Evolutionary conservation across 2,329 filamentous ascomycete species (phyloP).

Genomic region (Epichloe aotearoae): DNA sequence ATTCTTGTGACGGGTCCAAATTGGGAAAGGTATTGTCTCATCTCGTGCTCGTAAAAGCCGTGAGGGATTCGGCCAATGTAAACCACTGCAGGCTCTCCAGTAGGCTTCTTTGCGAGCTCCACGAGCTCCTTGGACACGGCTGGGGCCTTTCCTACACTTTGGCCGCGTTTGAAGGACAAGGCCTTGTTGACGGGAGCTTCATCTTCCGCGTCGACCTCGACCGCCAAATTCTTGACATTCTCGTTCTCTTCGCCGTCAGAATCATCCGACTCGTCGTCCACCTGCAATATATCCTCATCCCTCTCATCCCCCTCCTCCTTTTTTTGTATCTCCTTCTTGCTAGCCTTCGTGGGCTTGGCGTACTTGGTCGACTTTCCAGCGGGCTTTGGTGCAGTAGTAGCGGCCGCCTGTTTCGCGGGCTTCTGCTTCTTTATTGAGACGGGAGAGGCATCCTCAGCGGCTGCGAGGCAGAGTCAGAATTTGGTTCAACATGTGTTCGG

Average conservation of each 20-base stretch:
- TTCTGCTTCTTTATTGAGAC: constrained; percentile 23
- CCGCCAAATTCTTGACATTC: constrained; percentile 29
- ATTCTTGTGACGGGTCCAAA: constrained; percentile 72
- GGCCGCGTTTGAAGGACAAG: constrained; percentile 30
- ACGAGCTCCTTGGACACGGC: constrained; percentile 30
- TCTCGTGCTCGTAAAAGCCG: constrained; percentile 93
- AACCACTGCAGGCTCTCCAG: constrained; percentile 59
- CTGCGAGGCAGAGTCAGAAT: constrained; percentile 9
- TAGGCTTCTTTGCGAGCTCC: constrained; percentile 28
- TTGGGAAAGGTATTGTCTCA: constrained; percentile 86
- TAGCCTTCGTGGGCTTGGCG: constrained; percentile 19
- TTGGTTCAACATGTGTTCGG: background rate
- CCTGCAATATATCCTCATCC: constrained; percentile 18
- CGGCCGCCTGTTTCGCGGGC: constrained; percentile 2
- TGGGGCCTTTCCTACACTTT: constrained; percentile 38
- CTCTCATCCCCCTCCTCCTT: constrained; percentile 13
- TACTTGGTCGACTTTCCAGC: constrained; percentile 5
- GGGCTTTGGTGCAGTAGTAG: background rate
- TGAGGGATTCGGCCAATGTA: constrained; percentile 87
- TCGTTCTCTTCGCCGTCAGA: constrained; percentile 28
- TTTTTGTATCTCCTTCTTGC: constrained; percentile 12
- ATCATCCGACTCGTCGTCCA: constrained; percentile 17
- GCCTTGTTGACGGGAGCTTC: constrained; percentile 25
- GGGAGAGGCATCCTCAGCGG: constrained; percentile 21
- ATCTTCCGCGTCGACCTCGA: constrained; percentile 31